Percentiles rank a stretch among this genome's conserved stretches.
Evolutionary conservation across 2,329 filamentous ascomycete species (phyloP).

Genomic region (Fragosphaeria purpurea): DNA sequence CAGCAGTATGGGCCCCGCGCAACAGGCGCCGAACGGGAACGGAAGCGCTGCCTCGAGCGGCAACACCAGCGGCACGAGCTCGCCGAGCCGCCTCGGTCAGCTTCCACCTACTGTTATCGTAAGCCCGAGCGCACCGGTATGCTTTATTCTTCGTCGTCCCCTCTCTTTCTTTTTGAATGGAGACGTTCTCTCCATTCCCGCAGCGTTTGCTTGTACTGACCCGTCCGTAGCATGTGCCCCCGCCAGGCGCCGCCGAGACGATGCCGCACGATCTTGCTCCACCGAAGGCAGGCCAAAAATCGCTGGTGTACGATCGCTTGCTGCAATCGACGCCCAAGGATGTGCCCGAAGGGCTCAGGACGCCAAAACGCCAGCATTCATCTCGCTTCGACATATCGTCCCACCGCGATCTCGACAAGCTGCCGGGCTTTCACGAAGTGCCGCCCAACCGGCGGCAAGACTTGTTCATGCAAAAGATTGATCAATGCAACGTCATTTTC

Average conservation of each 20-base stretch:
- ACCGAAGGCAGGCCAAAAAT: slow-evolving; percentile 85
- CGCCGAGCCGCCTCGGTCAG: slow-evolving; percentile 52
- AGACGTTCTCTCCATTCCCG: too few species aligned
- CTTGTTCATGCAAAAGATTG: slow-evolving; percentile 99
- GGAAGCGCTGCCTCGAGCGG: background rate
- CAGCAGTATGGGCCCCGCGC: slow-evolving; percentile 22
- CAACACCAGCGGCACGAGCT: slow-evolving; percentile 41
- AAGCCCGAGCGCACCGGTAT: slow-evolving; percentile 81
- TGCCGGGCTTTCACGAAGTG: slow-evolving; percentile 96
- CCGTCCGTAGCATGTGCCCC: slow-evolving; percentile 65
- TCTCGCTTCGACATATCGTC: slow-evolving; percentile 89
- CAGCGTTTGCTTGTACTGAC: too few species aligned
- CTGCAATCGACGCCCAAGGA: slow-evolving; percentile 94
- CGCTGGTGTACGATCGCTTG: slow-evolving; percentile 77
- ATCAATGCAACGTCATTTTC: slow-evolving; percentile 99
- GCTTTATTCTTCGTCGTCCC: slow-evolving; percentile 8
- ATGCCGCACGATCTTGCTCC: slow-evolving; percentile 97
- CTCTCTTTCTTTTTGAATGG: background rate
- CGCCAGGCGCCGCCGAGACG: slow-evolving; percentile 86
- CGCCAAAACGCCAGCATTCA: slow-evolving; percentile 92
- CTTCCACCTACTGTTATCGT: slow-evolving; percentile 85
- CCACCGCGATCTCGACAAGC: slow-evolving; percentile 90
- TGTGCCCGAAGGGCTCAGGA: slow-evolving; percentile 87
- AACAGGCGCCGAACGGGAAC: slow-evolving; percentile 37
- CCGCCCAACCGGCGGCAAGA: slow-evolving; percentile 90